These are phyloP conservation scores for Podospora tetraspora DNA, from an alignment of 495 filamentous ascomycete species.

Conservation along the genomic window DNA sequence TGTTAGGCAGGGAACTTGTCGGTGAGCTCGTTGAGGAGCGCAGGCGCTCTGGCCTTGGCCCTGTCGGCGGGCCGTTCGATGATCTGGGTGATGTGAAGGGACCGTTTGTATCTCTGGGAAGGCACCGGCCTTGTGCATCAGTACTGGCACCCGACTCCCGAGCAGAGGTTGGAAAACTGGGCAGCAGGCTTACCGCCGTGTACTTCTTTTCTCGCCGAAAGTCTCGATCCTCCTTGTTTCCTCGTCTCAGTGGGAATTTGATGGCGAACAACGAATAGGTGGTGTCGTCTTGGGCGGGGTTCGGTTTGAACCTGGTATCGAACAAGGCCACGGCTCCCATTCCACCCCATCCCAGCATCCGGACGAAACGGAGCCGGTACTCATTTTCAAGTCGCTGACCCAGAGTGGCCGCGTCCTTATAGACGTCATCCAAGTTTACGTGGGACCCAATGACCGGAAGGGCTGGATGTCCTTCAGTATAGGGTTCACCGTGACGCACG, in stretches of 20 bases:
- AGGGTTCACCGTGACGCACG: no score
- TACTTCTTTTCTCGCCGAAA: not conserved
- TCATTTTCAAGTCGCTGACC: not conserved
- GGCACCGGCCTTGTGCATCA: not conserved
- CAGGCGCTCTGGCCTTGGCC: not conserved
- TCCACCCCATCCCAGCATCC: not conserved
- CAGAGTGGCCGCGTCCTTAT: not conserved
- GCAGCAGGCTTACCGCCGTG: not conserved
- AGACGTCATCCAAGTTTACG: not conserved
- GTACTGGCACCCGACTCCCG: not conserved
- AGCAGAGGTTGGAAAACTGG: not conserved
- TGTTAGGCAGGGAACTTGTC: no score
- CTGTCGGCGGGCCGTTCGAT: not conserved
- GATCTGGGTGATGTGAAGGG: not conserved
- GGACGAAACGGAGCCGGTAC: not conserved
- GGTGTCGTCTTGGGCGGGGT: not conserved
- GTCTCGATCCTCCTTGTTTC: no score
- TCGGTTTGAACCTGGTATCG: not conserved
- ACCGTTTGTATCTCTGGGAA: not conserved
- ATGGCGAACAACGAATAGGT: not conserved
- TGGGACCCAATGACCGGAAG: not conserved
- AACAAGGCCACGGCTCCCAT: not conserved
- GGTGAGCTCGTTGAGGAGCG: no score
- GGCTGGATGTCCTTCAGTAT: no score
- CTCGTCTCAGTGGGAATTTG: not conserved